These are phyloP conservation scores for Cyclocybe cylindracea DNA, from an alignment of 768 basidiomycete species.

Conservation along the genomic window DNA sequence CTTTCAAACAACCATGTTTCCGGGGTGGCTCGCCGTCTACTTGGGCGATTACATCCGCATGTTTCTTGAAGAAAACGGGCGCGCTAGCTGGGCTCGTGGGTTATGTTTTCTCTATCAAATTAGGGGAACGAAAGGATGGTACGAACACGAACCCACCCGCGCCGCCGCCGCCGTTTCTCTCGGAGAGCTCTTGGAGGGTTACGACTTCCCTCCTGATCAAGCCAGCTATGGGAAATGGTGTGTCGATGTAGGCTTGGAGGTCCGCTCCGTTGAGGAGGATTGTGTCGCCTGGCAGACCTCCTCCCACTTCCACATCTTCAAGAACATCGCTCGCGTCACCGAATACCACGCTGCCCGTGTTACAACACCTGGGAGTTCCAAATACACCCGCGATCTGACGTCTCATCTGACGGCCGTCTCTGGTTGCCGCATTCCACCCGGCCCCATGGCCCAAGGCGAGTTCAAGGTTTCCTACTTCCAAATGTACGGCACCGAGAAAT, in stretches of 20 bases:
- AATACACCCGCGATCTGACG: background rate
- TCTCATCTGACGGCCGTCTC: conserved; percentile 23
- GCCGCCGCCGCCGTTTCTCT: background rate
- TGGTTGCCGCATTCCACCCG: conserved; percentile 25
- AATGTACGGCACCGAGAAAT: conserved; percentile 30
- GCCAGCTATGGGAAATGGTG: conserved; percentile 18
- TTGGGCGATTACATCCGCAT: conserved; percentile 18
- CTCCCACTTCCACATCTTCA: conserved; percentile 21
- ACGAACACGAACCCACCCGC: conserved; percentile 5
- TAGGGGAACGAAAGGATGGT: conserved; percentile 23
- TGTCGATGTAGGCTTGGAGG: conserved; percentile 30
- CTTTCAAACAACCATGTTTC: conserved; percentile 19
- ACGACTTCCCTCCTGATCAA: background rate
- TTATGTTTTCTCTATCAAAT: conserved; percentile 30
- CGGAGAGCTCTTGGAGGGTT: background rate
- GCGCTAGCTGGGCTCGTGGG: conserved; percentile 13
- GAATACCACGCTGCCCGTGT: conserved; percentile 13
- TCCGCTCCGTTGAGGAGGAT: conserved; percentile 9
- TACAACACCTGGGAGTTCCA: background rate
- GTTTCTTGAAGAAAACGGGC: background rate
- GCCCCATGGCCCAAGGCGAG: conserved; percentile 7
- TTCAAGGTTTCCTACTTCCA: conserved; percentile 21
- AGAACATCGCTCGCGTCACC: conserved; percentile 10
- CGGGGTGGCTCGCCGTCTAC: background rate
- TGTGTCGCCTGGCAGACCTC: conserved; percentile 34